Conservation (phyloP, 257 asterid genomes). For the Mitragyna speciosa region DNA sequence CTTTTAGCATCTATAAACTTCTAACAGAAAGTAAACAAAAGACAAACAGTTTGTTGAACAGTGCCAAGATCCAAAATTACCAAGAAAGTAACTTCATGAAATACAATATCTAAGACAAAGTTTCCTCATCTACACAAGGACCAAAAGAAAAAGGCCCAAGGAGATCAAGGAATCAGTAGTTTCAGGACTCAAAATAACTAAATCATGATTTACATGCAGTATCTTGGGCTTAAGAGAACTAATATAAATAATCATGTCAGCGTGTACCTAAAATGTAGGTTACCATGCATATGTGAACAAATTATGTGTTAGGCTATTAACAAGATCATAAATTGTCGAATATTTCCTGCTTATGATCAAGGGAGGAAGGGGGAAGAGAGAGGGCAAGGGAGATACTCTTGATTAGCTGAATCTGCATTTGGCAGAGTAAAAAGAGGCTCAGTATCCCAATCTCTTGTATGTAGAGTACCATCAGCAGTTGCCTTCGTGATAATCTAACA, state of each 20-base stretch:
- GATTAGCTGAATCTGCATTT: conserved; percentile 43
- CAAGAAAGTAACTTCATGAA: background rate
- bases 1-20: conserved; percentile 1
- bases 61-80: background rate
- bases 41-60: background rate
- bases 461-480: conserved; percentile 81
- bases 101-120: background rate
- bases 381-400: conserved; percentile 42
- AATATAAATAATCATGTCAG: background rate
- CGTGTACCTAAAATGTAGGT: background rate
- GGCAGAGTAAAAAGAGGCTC: conserved; percentile 86
- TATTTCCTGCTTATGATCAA: background rate
- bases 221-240: background rate
- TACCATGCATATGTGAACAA: background rate
- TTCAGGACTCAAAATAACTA: background rate
- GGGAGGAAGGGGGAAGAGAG: background rate
- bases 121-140: background rate
- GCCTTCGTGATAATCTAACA: conserved; percentile 77
- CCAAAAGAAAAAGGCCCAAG: background rate
- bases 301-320: background rate
- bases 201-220: background rate
- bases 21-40: background rate
- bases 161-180: background rate
- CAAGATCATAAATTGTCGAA: background rate
- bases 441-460: conserved; percentile 83